Conservation (phyloP, 257 asterid genomes). For the Solanum chaucha region DNA sequence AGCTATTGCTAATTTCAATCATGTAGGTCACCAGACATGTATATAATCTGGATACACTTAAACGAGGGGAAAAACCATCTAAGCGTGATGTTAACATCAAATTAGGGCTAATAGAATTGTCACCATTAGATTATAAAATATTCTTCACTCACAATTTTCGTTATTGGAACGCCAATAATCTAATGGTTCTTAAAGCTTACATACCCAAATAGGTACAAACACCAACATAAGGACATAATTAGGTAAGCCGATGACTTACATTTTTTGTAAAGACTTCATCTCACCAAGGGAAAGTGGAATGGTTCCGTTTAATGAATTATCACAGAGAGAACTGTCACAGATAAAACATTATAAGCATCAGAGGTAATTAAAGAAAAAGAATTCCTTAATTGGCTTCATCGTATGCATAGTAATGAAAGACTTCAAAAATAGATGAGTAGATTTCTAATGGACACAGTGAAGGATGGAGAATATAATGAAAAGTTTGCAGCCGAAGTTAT, state of each 20-base stretch:
- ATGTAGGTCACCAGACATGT: background rate
- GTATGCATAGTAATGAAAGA: background rate
- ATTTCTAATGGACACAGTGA: background rate
- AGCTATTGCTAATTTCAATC: background rate
- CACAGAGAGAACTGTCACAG: background rate
- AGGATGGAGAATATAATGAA: background rate
- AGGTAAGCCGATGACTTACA: background rate
- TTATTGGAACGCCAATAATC: background rate
- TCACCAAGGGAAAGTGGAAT: background rate
- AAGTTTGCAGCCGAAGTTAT: background rate
- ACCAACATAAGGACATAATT: background rate
- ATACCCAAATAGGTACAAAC: background rate
- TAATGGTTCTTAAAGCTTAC: background rate
- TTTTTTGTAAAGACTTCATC: background rate
- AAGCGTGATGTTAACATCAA: background rate
- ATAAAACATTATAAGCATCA: background rate
- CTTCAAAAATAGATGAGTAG: background rate
- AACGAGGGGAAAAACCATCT: background rate
- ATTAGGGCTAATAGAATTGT: background rate
- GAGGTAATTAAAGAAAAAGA: background rate
- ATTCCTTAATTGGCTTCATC: background rate
- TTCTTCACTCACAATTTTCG: background rate
- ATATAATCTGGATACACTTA: background rate
- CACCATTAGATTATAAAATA: background rate
- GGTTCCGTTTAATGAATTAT: background rate